Conservation (phyloP, 768 basidiomycete genomes). For the Suillus lakei region DNA sequence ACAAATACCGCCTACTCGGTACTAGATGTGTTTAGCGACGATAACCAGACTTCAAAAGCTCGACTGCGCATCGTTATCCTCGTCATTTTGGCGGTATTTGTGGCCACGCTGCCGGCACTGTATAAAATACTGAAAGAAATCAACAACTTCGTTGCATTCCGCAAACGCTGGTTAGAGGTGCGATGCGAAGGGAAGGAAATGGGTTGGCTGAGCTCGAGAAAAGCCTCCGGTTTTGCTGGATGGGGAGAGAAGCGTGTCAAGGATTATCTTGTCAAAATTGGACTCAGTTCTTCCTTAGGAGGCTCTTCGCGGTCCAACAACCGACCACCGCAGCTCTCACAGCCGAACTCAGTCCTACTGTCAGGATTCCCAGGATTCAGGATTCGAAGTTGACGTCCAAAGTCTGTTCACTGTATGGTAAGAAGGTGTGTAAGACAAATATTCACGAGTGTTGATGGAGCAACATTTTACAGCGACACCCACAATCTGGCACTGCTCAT, state of each 20-base stretch:
- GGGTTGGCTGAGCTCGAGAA: constrained; percentile 69
- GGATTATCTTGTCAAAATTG: constrained; percentile 66
- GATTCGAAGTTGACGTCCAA: constrained; percentile 66
- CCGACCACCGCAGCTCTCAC: constrained; percentile 29
- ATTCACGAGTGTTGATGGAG: background rate
- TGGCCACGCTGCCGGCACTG: constrained; percentile 70
- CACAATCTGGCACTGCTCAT: constrained; percentile 69
- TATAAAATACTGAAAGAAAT: constrained; percentile 70
- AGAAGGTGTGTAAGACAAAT: constrained; percentile 21
- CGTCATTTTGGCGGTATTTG: constrained; percentile 60
- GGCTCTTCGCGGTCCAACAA: constrained; percentile 33
- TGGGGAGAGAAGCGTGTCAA: constrained; percentile 80
- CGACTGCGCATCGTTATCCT: constrained; percentile 72
- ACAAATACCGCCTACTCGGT: constrained; percentile 26
- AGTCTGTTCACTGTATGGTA: constrained; percentile 80
- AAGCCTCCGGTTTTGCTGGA: constrained; percentile 68
- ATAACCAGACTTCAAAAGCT: constrained; percentile 45
- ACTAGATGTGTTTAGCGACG: constrained; percentile 39
- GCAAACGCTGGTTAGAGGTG: constrained; percentile 62
- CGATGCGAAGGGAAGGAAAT: constrained; percentile 74
- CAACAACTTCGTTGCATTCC: constrained; percentile 55
- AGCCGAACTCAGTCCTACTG: constrained; percentile 31
- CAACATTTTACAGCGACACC: constrained; percentile 58
- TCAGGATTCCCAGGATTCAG: constrained; percentile 42
- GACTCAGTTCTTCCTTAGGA: constrained; percentile 65